Percentiles rank a stretch among this genome's conserved stretches.
Conservation (phyloP, 495 filamentous ascomycete genomes). For the Xylaria cubensis region DNA sequence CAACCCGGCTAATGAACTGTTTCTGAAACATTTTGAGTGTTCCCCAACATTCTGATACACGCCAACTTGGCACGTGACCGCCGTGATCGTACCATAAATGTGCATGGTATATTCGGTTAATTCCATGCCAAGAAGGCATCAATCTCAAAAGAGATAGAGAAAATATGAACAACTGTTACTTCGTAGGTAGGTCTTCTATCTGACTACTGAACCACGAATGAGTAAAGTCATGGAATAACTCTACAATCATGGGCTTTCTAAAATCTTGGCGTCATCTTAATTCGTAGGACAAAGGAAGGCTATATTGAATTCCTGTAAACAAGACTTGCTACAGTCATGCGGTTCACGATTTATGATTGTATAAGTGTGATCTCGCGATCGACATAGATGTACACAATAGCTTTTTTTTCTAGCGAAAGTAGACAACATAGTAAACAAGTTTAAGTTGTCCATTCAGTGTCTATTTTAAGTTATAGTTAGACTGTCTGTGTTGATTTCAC, state of each 20-base stretch:
- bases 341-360: neutral
- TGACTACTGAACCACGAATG: neutral
- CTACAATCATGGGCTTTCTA: no score
- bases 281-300: neutral
- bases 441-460: neutral
- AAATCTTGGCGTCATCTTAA: no score
- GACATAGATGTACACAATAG: neutral
- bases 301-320: neutral
- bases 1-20: conserved; percentile 1
- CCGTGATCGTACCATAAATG: neutral
- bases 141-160: neutral
- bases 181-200: neutral
- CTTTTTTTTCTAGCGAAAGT: neutral
- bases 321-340: neutral
- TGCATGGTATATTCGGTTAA: neutral
- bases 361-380: neutral
- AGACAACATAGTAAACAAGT: neutral
- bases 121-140: neutral
- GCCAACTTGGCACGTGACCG: conserved; percentile 1
- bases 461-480: neutral
- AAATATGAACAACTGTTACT: neutral
- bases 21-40: conserved; percentile 11
- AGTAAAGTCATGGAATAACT: neutral
- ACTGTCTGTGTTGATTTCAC: neutral
- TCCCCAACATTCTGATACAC: neutral